These are phyloP conservation scores for Corylus americana DNA, from an alignment of 306 rosid species.

Conservation along the genomic window DNA sequence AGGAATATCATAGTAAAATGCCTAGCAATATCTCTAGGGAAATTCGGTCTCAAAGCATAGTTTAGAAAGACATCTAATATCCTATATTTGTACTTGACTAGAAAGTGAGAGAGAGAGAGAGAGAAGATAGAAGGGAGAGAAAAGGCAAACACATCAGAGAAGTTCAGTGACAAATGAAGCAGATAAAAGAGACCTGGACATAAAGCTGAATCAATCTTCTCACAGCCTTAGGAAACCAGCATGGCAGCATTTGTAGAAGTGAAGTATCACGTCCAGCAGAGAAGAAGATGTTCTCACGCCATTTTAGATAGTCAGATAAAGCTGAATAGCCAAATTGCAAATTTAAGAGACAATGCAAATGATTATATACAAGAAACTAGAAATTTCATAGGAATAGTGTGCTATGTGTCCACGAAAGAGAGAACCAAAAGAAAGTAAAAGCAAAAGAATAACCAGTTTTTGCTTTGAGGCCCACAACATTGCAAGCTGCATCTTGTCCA, in stretches of 20 bases:
- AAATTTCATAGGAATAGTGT: conserved; percentile 18
- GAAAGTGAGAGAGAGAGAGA: not conserved
- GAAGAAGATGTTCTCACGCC: conserved; percentile 85
- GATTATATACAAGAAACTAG: conserved; percentile 1
- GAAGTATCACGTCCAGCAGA: conserved; percentile 89
- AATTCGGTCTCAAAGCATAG: not conserved
- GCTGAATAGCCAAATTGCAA: conserved; percentile 43
- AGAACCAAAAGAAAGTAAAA: conserved; percentile 16
- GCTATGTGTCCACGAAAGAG: conserved; percentile 15
- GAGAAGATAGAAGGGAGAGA: not conserved
- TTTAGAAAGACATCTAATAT: not conserved
- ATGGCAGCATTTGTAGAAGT: conserved; percentile 89
- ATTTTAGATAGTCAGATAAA: conserved; percentile 74
- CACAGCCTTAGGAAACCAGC: conserved; percentile 91
- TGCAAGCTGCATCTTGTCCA: conserved; percentile 66
- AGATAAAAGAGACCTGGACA: conserved; percentile 71
- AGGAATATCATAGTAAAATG: not conserved
- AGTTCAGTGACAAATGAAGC: conserved; percentile 21
- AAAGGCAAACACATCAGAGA: conserved; percentile 18
- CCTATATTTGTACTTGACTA: not conserved
- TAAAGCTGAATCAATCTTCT: conserved; percentile 85
- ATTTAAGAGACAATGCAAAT: conserved; percentile 6
- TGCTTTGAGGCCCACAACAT: conserved; percentile 52
- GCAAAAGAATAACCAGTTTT: conserved; percentile 65
- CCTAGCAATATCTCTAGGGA: not conserved